Conservation (phyloP, 768 basidiomycete species). For the Amanita jacksonii region DNA sequence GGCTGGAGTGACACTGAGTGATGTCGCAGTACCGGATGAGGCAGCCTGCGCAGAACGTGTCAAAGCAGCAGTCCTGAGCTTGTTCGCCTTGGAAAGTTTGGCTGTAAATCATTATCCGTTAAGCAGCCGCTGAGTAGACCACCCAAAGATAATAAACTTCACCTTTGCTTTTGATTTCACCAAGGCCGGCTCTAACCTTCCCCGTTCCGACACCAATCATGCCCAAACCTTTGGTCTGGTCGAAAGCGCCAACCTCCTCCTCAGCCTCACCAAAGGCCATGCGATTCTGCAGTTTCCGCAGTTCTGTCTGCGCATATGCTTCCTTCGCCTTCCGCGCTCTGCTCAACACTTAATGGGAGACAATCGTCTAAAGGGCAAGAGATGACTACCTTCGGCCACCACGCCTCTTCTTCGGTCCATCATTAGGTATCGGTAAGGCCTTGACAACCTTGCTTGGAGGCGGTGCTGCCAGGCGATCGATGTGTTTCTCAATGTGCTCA, state of each 20-base stretch:
- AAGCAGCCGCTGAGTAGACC: neutral
- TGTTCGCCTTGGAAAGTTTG: slow-evolving; percentile 93
- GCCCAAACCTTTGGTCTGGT: slow-evolving; percentile 95
- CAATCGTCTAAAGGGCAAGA: neutral
- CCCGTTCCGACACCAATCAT: slow-evolving; percentile 90
- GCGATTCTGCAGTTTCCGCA: slow-evolving; percentile 94
- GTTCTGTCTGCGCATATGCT: slow-evolving; percentile 92
- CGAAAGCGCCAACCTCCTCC: slow-evolving; percentile 92
- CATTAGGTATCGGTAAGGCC: slow-evolving; percentile 88
- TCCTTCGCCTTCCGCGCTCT: slow-evolving; percentile 99
- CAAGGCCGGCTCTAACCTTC: slow-evolving; percentile 79
- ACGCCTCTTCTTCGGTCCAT: slow-evolving; percentile 90
- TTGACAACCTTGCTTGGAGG: slow-evolving; percentile 91
- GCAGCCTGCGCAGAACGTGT: slow-evolving; percentile 60
- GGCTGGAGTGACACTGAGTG: slow-evolving; percentile 88
- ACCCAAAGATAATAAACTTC: slow-evolving; percentile 16
- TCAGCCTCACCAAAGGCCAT: slow-evolving; percentile 95
- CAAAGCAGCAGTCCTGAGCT: slow-evolving; percentile 78
- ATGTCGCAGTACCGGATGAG: slow-evolving; percentile 81
- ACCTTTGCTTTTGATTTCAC: slow-evolving; percentile 91
- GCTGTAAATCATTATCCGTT: slow-evolving; percentile 36
- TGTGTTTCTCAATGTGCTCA: slow-evolving; percentile 87
- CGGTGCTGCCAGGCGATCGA: slow-evolving; percentile 87
- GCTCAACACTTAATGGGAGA: slow-evolving; percentile 2
- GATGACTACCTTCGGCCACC: slow-evolving; percentile 78